Evolutionary conservation across 2,329 filamentous ascomycete species (phyloP).

Genomic region (Simplicillium aogashimaense): DNA sequence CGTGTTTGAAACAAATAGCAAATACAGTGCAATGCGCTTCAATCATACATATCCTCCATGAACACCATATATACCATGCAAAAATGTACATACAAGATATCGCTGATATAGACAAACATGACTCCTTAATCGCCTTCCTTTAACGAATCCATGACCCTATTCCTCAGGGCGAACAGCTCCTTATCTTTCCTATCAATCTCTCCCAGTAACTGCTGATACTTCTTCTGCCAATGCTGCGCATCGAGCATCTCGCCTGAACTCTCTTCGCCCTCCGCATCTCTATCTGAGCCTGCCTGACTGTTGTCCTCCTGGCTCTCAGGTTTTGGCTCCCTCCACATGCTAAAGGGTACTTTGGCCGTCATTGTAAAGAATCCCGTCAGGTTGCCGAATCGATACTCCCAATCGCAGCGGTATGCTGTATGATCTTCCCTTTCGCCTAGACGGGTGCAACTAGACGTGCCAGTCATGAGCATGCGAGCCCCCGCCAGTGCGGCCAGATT

Average conservation of each 20-base stretch:
- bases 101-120: too few species aligned
- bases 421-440: slow-evolving; percentile 29
- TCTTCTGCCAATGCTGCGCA: slow-evolving; percentile 37
- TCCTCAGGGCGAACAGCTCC: slow-evolving; percentile 33
- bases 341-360: slow-evolving; percentile 34
- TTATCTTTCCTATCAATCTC: slow-evolving; percentile 49
- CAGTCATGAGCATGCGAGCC: slow-evolving; percentile 37
- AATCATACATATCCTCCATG: too few species aligned
- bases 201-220: slow-evolving; percentile 47
- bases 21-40: too few species aligned
- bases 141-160: slow-evolving; percentile 29
- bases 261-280: slow-evolving; percentile 9
- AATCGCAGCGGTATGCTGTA: slow-evolving; percentile 40
- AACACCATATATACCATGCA: too few species aligned
- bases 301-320: slow-evolving; percentile 10
- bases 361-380: slow-evolving; percentile 43
- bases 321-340: slow-evolving; percentile 26
- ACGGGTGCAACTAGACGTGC: slow-evolving; percentile 28
- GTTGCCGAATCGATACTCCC: slow-evolving; percentile 46
- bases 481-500: slow-evolving; percentile 49
- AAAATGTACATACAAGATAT: too few species aligned
- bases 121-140: too few species aligned
- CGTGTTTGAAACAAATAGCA: too few species aligned
- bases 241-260: neutral
- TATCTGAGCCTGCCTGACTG: slow-evolving; percentile 5